phyloP scores from a whole-genome alignment of 257 asterid genomes.

The Knoxia roxburghii region DNA sequence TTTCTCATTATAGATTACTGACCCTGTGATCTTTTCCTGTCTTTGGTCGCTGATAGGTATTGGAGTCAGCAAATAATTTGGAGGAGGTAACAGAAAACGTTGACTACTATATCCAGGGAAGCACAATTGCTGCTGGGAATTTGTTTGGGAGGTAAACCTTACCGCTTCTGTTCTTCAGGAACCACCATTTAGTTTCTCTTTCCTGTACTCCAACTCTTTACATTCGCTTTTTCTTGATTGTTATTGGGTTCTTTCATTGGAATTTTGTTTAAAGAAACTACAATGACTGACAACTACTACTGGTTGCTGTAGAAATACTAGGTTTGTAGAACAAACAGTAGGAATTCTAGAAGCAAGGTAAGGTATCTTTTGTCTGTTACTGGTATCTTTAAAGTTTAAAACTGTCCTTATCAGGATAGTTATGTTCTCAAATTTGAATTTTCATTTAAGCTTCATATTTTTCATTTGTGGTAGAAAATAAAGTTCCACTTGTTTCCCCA shows the following conservation, averaged over 20 bases:
- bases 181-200: background rate
- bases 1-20: background rate
- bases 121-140: slow-evolving; percentile 96
- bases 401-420: background rate
- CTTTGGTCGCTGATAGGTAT: slow-evolving; percentile 36
- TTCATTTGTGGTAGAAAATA: background rate
- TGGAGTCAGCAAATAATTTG: slow-evolving; percentile 90
- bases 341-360: background rate
- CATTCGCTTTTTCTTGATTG: background rate
- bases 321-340: background rate
- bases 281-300: background rate
- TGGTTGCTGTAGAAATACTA: background rate
- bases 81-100: slow-evolving; percentile 99
- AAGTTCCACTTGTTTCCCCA: background rate
- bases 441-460: background rate
- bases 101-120: slow-evolving; percentile 88
- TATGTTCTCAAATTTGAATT: background rate
- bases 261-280: background rate
- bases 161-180: slow-evolving; percentile 4
- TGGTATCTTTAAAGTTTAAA: background rate
- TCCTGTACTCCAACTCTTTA: background rate
- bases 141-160: slow-evolving; percentile 79
- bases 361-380: background rate
- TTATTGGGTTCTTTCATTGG: background rate
- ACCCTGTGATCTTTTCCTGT: background rate